phyloP scores from a whole-genome alignment of 352 stramenopile genomes.

The Phytophthora sansomeana region DNA sequence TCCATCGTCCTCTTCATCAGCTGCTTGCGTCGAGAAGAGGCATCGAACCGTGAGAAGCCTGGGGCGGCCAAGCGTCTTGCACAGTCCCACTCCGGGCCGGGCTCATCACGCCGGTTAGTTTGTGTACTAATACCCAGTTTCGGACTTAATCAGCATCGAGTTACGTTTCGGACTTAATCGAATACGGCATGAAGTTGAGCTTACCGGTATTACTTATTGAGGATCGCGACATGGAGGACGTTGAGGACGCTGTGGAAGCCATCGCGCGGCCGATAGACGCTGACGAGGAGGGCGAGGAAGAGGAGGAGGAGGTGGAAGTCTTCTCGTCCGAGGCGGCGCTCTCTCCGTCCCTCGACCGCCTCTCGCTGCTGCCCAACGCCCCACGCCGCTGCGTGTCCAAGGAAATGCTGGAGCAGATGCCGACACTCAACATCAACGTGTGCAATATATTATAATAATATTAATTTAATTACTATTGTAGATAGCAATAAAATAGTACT shows the following conservation, averaged over 20 bases:
- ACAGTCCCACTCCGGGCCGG: not conserved
- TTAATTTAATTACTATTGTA: not conserved
- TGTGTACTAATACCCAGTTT: no score
- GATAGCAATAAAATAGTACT: not conserved
- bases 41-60: not conserved
- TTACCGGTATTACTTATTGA: no score
- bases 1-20: not conserved
- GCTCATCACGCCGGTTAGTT: no score
- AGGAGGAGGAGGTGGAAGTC: constrained; percentile 37
- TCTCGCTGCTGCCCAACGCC: constrained; percentile 31
- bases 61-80: not conserved
- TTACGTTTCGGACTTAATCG: no score
- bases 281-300: constrained; percentile 9
- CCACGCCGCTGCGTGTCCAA: constrained; percentile 66
- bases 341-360: constrained; percentile 36
- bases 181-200: no score
- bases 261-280: constrained; percentile 17
- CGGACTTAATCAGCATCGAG: no score
- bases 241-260: no score
- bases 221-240: no score
- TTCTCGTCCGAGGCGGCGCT: constrained; percentile 13
- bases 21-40: not conserved
- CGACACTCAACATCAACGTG: constrained; percentile 68
- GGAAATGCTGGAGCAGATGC: constrained; percentile 79
- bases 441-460: not conserved